Base-by-base conservation (phyloP, 345 rosid species). In the Citrus glauca region DNA sequence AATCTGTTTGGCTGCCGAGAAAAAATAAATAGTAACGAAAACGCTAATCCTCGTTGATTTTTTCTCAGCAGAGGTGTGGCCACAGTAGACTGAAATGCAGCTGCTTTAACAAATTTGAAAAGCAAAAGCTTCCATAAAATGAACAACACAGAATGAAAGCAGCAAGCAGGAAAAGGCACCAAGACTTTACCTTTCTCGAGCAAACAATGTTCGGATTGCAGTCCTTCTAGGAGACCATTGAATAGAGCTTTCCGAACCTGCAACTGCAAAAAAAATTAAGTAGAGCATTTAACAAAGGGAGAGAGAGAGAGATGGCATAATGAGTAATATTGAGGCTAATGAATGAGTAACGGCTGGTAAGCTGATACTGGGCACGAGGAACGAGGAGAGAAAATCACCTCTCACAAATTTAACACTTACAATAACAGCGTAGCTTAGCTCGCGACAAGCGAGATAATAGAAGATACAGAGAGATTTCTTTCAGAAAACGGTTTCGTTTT, bases 61-160 rank as follows among this genome's bases (percentile, higher is more conserved):
- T 82, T 82, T 80, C 75, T 82, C 78, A 78, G 75, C 78, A 69
- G 71, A 24, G 16, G 72, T 20, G 14, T 13, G 63, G 50, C 13
- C 42, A 5, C 6, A 55, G 16, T 59, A 16, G 40, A 25, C 50
- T 33, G 60, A 59, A 40, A 69, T 9, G 42, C 4, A 9, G 45
- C 53, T 53, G 27, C 6, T 24, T 38, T 19, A 53, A 45, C 17
- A 45, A 45, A 73, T 17, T n/a, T 7, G 35, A 16, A 72, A 40
- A 24, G 25, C 59, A 59, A 59, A 73, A 61, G 38, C 37, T 59
- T 60, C 8, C 17, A 24, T 25, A 13, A 45, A 45, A 45, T 45
- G 17, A 45, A 45, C 50, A 11, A 42, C 53, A 7, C 27, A 28
- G 32, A 62, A 16, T 64, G 67, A 1, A 9, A 63, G 27, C 40